Conservation (phyloP, 2,329 filamentous ascomycete species). For the Aspergillus clavatus region DNA sequence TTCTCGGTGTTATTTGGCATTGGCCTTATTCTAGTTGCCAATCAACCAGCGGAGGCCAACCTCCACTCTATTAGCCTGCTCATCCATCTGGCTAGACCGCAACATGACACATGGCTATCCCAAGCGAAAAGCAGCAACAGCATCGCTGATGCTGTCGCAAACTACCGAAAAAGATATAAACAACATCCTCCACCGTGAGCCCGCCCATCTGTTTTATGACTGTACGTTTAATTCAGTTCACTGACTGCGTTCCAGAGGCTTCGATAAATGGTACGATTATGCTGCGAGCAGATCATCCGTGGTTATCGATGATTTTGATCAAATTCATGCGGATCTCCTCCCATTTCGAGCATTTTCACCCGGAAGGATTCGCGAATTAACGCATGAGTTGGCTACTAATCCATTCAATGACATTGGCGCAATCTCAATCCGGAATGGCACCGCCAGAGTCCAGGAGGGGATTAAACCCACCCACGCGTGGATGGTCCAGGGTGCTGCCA, state of each 20-base stretch:
- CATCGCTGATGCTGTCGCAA: slow-evolving; percentile 46
- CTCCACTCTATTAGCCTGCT: slow-evolving; percentile 54
- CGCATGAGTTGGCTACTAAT: slow-evolving; percentile 50
- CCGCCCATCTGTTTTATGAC: not conserved
- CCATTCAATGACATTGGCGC: slow-evolving; percentile 54
- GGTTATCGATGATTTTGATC: slow-evolving; percentile 58
- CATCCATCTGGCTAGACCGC: slow-evolving; percentile 46
- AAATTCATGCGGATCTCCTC: slow-evolving; percentile 52
- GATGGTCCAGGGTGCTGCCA: slow-evolving; percentile 53
- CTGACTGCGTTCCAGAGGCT: slow-evolving; percentile 37
- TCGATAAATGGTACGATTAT: slow-evolving; percentile 57
- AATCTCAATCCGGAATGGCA: slow-evolving; percentile 52
- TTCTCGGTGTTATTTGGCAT: slow-evolving; percentile 42
- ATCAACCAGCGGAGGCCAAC: slow-evolving; percentile 37
- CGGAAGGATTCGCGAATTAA: slow-evolving; percentile 48
- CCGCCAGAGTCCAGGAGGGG: slow-evolving; percentile 46
- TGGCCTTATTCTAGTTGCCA: slow-evolving; percentile 38
- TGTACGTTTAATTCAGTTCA: not conserved
- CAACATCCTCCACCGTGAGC: slow-evolving; percentile 52
- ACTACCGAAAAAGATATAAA: slow-evolving; percentile 51
- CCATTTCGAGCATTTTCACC: slow-evolving; percentile 53
- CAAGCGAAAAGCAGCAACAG: slow-evolving; percentile 46
- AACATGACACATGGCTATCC: slow-evolving; percentile 47
- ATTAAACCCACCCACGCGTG: slow-evolving; percentile 53
- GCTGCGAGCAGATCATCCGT: slow-evolving; percentile 49